These are phyloP conservation scores for Verticillium nonalfalfae DNA, from an alignment of 2,329 filamentous ascomycete species.

Conservation along the genomic window DNA sequence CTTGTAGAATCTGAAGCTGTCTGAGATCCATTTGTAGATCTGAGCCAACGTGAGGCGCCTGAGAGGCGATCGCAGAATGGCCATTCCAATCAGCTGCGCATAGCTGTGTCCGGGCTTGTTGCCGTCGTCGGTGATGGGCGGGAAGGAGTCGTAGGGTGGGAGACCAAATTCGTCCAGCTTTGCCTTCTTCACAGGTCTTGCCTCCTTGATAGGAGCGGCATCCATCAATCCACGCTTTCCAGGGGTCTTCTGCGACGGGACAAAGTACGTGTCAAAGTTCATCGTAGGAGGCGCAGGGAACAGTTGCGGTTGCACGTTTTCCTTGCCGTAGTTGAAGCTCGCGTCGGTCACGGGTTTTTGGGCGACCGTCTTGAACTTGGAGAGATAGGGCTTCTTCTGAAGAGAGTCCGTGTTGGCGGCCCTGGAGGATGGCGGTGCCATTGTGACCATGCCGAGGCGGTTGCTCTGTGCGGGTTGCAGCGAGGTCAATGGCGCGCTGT, in stretches of 20 bases:
- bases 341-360: conserved; percentile 39
- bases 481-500: conserved; percentile 53
- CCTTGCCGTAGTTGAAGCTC: conserved; percentile 40
- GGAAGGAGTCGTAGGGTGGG: conserved; percentile 74
- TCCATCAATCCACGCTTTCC: conserved; percentile 64
- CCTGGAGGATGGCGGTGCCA: conserved; percentile 56
- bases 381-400: conserved; percentile 58
- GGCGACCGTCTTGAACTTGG: conserved; percentile 51
- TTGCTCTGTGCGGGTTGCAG: conserved; percentile 48
- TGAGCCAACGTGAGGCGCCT: conserved; percentile 83
- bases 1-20: conserved; percentile 84
- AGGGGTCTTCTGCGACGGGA: conserved; percentile 34
- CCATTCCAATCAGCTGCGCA: conserved; percentile 92
- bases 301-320: conserved; percentile 47
- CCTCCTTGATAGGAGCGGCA: conserved; percentile 65
- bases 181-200: conserved; percentile 59
- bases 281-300: conserved; percentile 41
- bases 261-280: conserved; percentile 44
- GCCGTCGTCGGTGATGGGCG: conserved; percentile 76
- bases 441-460: conserved; percentile 60
- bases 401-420: conserved; percentile 58
- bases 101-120: conserved; percentile 89
- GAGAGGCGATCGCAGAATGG: conserved; percentile 79
- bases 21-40: conserved; percentile 99
- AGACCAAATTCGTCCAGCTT: conserved; percentile 53